A percentile compares a stretch with the other conserved stretches of the same genome.
Conservation (phyloP, 345 rosid genomes). For the Turnera subulata region DNA sequence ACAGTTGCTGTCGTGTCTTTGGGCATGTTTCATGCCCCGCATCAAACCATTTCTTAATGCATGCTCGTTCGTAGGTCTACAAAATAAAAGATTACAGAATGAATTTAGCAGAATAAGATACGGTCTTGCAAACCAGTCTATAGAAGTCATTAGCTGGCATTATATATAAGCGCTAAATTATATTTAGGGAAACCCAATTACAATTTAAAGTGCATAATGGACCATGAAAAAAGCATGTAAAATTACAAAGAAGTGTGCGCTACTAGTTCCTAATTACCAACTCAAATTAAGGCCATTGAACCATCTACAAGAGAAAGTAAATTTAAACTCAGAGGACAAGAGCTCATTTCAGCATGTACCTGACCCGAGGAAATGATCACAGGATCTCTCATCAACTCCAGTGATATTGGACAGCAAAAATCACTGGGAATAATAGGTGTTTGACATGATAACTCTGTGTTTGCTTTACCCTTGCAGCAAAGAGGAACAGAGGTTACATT, state of each 20-base stretch:
- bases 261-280: neutral
- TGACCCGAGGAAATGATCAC: neutral
- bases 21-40: neutral
- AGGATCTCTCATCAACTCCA: conserved; percentile 7
- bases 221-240: neutral
- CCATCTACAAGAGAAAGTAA: neutral
- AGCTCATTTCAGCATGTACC: neutral
- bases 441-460: neutral
- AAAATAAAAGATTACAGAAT: neutral
- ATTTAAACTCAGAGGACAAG: neutral
- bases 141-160: no score
- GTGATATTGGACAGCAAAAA: neutral
- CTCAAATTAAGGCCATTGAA: neutral
- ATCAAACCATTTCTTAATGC: neutral
- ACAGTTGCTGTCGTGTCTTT: neutral
- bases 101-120: neutral
- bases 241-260: neutral
- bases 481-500: no score
- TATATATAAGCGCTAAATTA: no score
- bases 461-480: no score
- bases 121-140: neutral
- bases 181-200: no score
- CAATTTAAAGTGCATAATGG: neutral
- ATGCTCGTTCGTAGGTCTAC: neutral
- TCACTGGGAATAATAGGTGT: neutral